Evolutionary conservation across 2,329 filamentous ascomycete species (phyloP), one percentile per base, ranked within the genome.

Genomic region (Cryphonectria carpinicola): DNA sequence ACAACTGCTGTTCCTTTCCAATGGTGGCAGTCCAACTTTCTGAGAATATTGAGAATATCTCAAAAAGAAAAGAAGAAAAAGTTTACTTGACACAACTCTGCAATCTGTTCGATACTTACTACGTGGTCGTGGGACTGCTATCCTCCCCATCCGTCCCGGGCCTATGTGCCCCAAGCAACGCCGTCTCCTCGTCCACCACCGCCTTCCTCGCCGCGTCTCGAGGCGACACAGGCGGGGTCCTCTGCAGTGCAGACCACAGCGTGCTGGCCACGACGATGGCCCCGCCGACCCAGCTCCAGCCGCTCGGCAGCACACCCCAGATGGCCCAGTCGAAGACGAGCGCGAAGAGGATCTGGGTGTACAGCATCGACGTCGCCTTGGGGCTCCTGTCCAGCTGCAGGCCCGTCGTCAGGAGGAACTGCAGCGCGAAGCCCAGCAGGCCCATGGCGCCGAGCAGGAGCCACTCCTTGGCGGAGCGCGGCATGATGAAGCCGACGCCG

Each of bases 371-470:
- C 6, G 78, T 80, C 6, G 78, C 79, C 65, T 79, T 77, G 4
- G 80, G 78, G 10, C 77, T 79, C 67, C 92, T 92, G 72, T 93
- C 91, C 74, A 92, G 88, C 68, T 92, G 82, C 46, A 96, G 79
- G 0, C 92, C 93, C 11, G 90, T 89, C 0, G 93, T 94, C 0
- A 95, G 82, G 8, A 95, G 84, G 68, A 93, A 92, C 83, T 95
- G 93, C 81, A 94, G 88, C n/a, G 92, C 76, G 75, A 95, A 95
- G 0, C 93, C 93, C 46, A 90, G 92, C 0, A 90, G 76, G 0
- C 92, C 92, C 13, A 96, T 83, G 0, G 81, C 82, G 43, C 89
- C 87, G 0, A 90, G 74, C 19, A 95, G 79, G 58, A 88, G 81
- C 65, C 92, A 91, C 74, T 93, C 80, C 43, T 75, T 69, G 69